phyloP scores from a whole-genome alignment of 192 early-diverging fungal species.

The Entomortierella lignicola region DNA sequence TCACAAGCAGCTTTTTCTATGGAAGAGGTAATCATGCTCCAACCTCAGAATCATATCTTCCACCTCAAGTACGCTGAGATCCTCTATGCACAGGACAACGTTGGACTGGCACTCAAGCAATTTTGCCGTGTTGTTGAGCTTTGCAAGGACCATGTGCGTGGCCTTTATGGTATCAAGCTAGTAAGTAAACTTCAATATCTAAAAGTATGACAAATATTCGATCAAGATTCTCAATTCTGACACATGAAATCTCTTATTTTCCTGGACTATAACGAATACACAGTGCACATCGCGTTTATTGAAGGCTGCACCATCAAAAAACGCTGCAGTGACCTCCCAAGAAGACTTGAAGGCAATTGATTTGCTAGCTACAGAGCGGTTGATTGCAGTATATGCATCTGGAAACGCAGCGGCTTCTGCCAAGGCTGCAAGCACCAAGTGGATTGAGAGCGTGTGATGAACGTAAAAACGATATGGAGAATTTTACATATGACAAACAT shows the following conservation, averaged over 20 bases:
- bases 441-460: slow-evolving; percentile 37
- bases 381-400: slow-evolving; percentile 39
- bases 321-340: slow-evolving; percentile 31
- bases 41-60: slow-evolving; percentile 87
- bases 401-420: slow-evolving; percentile 11
- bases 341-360: slow-evolving; percentile 50
- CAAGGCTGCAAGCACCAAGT: slow-evolving; percentile 38
- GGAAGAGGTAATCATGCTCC: slow-evolving; percentile 91
- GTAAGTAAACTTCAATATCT: slow-evolving; percentile 39
- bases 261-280: too few relatives aligned
- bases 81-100: slow-evolving; percentile 75
- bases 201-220: too few relatives aligned
- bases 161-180: slow-evolving; percentile 88
- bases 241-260: too few relatives aligned
- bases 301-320: slow-evolving; percentile 43
- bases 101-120: slow-evolving; percentile 83
- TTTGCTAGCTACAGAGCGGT: slow-evolving; percentile 43
- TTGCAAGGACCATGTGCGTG: slow-evolving; percentile 85
- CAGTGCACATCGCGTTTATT: slow-evolving; percentile 49
- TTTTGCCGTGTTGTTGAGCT: slow-evolving; percentile 91
- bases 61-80: slow-evolving; percentile 93
- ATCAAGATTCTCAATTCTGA: too few relatives aligned
- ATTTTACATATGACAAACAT: neutral
- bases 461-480: neutral
- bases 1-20: slow-evolving; percentile 90